Base-by-base conservation (phyloP, 163 green algal genomes). In the Picocystis sp. region DNA sequence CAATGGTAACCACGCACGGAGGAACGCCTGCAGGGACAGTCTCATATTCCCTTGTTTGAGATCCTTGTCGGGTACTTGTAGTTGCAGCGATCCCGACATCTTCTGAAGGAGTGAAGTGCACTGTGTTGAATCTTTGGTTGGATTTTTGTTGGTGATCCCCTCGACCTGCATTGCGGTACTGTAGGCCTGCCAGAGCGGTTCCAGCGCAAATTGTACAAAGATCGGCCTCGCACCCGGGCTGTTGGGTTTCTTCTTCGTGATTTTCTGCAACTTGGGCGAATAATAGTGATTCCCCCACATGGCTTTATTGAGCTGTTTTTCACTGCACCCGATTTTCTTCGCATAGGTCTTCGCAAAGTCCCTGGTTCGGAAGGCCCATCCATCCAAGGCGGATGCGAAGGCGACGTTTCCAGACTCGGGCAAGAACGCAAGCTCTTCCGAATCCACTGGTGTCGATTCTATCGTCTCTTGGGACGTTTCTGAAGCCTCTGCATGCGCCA, bases 141-240 rank as follows among this genome's bases (percentile, higher is more conserved):
- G 29, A 38, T 38, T 38, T 8, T 38, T 14, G 19, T 13, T 45
- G 53, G 43, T 49, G 41, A 43, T 66, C 64, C 50, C 76, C 64
- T 35, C 67, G 66, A 0, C 65, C 74, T 14, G 47, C 45, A 11
- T 74, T 71, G 25, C 65, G 41, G n/a, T 65, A 10, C 13, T 50
- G 55, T 84, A 84, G 54, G 83, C 72, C 71, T 86, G 84, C 82
- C 82, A 99, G 1, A 97, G 46, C 1, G 90, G 84, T 53, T 95
- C 86, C 65, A 98, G 69, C 6, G 78, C 75, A 43, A 95, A 79
- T 72, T 92, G 82, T 50, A 86, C 86, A 72, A 95, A 98, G 62
- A 97, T 84, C 41, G 77, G 77, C 62, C 59, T 71, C 66, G 14
- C 58, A 54, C 14, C 22, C 50, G n/a, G 29, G 17, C 9, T 43